These are phyloP conservation scores for Geosmithia putterillii DNA, from an alignment of 2,329 filamentous ascomycete species.

Conservation along the genomic window DNA sequence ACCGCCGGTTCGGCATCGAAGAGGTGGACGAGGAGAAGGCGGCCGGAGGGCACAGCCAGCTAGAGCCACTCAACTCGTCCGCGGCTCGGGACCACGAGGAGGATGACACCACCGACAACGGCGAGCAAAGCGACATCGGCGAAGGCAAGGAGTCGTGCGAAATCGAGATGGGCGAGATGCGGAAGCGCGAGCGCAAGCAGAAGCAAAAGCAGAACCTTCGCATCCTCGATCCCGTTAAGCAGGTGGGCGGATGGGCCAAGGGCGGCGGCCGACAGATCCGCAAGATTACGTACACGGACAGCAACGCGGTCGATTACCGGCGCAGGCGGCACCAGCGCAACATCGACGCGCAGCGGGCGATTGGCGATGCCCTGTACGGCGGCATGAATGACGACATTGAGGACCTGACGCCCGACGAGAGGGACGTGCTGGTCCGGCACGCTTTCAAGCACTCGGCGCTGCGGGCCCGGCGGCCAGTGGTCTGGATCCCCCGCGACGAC, in stretches of 20 bases:
- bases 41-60: constrained; percentile 20
- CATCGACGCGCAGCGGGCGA: constrained; percentile 58
- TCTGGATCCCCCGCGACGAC: constrained; percentile 91
- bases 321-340: constrained; percentile 41
- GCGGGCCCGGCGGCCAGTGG: constrained; percentile 69
- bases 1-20: constrained; percentile 52
- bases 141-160: constrained; percentile 3
- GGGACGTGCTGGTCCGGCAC: constrained; percentile 72
- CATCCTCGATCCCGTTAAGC: constrained; percentile 31
- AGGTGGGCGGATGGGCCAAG: constrained; percentile 34
- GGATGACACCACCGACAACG: background rate
- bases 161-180: constrained; percentile 27
- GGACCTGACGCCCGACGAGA: constrained; percentile 80
- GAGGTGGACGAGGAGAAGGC: constrained; percentile 30
- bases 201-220: constrained; percentile 1
- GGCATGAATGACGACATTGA: constrained; percentile 88
- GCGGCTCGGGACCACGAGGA: background rate
- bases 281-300: constrained; percentile 22
- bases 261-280: constrained; percentile 31
- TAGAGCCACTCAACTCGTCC: background rate
- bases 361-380: constrained; percentile 73
- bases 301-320: constrained; percentile 33
- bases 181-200: constrained; percentile 2
- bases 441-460: constrained; percentile 88
- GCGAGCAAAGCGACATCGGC: no score